Base-by-base conservation (phyloP, 2,329 filamentous ascomycete species). In the Talaromyces funiculosus region DNA sequence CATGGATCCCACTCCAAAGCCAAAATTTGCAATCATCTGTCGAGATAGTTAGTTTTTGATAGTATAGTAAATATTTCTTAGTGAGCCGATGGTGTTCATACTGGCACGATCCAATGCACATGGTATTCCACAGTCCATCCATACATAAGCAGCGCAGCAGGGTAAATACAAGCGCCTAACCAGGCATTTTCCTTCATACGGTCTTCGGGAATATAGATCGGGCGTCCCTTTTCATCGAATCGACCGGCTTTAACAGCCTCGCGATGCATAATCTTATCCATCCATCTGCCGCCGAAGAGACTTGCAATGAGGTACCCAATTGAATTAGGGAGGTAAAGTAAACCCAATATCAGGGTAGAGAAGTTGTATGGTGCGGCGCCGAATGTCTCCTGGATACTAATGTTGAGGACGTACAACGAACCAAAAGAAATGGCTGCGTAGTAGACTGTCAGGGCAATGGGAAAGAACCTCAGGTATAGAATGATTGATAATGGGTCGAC, bases 111-210 rank as follows among this genome's bases (percentile, higher is more conserved):
- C 84, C 86, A 90, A 61, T 84, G 80, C 3, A 90, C 75, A 1
- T 86, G 79, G 62, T 85, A 82, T 43, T 86, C 76, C 0, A 84
- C 81, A 0, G 85, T 83, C 90, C 90, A 95, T 3, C 90, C 90
- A 69, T 90, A 94, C 78, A 86, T 86, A 29, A 94, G 78, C 62
- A 94, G 72, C 0, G 86, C 86, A 0, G 80, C 79, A 0, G 90
- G 90, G 66, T 89, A 92, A 49, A 92, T 66, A 3, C 85, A 78
- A 0, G 86, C 86, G 3, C 87, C 88, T 0, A 92, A 73, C 87
- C 87, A 93, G 2, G 88, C 88, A 69, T 95, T 94, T 70, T 93
- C 88, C 45, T 86, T 81, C 84, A 94, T 90, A 12, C 90, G 83
- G 72, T 95, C 90, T 74, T 94, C 90, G 0, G 90, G 90, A 2